Conservation (phyloP, 1,139 yeast genomes). For the Geotrichum australiense region DNA sequence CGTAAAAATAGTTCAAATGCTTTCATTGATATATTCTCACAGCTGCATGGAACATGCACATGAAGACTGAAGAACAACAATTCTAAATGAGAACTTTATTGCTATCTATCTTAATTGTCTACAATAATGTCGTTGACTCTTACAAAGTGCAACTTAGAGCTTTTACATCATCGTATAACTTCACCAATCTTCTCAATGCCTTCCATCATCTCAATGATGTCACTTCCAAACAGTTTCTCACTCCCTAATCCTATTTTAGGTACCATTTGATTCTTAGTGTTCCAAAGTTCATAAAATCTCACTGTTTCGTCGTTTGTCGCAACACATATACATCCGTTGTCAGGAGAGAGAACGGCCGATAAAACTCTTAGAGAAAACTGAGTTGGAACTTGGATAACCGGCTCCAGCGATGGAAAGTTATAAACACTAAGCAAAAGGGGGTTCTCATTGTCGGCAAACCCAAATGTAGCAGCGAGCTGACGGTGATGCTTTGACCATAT, state of each 20-base stretch:
- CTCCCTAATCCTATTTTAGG: constrained; percentile 11
- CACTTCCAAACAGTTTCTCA: constrained; percentile 15
- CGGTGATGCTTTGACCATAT: constrained; percentile 55
- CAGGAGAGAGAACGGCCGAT: constrained; percentile 57
- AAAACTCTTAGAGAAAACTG: constrained; percentile 47
- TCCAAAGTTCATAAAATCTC: constrained; percentile 61
- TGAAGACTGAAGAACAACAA: too few species aligned
- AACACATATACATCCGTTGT: constrained; percentile 50
- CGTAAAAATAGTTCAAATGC: too few species aligned
- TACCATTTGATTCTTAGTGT: constrained; percentile 11
- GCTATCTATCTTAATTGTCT: too few species aligned
- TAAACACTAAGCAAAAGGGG: constrained; percentile 46
- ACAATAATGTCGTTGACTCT: too few species aligned
- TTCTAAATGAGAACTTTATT: too few species aligned
- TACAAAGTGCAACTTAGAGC: neutral
- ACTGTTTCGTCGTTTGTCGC: constrained; percentile 68
- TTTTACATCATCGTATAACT: constrained; percentile 11
- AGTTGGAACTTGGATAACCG: constrained; percentile 43
- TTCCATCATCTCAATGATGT: constrained; percentile 17
- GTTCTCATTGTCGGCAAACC: constrained; percentile 49
- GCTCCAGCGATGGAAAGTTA: constrained; percentile 52
- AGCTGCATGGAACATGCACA: too few species aligned
- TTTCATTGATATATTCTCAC: too few species aligned
- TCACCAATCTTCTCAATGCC: constrained; percentile 17
- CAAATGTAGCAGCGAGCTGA: constrained; percentile 65